Base-by-base conservation (phyloP, 2,329 filamentous ascomycete genomes). In the Arthrobotrys iridis region DNA sequence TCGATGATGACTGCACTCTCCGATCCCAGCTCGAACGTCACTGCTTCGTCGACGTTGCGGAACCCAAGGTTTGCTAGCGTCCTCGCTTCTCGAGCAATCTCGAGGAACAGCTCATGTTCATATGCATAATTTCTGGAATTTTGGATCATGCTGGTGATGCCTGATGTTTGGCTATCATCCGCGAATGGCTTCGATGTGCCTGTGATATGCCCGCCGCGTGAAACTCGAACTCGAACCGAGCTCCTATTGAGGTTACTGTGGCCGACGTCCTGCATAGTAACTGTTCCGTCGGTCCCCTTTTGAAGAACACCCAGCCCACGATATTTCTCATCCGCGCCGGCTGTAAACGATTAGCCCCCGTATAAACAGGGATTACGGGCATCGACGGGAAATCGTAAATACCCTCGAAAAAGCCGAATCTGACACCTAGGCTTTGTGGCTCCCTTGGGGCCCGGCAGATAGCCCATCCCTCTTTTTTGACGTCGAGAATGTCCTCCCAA, bases 91-190 rank as follows among this genome's bases (percentile, higher is more conserved):
- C 92, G 87, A 60, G 90, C 89, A 73, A 98, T 85, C 82, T 99
- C 95, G 78, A 96, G 89, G 86, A 93, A 97, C 1, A 99, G 84
- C 81, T 99, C 95, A 80, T 93, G 90, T 26, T 91, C 89, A 79
- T 92, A 93, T 18, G 94, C 85, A 57, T 91, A 92, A 81, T 95
- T 91, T 67, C 92, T 87, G 1, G 92, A 91, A 78, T 91, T 88
- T 15, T 90, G 87, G 30, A 96, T 91, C 7, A 89, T 86, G 28
- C 88, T 85, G 77, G 92, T 88, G 6, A 93, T 83, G 4, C 78
- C 71, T 2, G 74, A 77, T 15, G 63, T 52, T 0, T 87, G 84
- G 1, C 86, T 85, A 37, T 90, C 86, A 35, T 88, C 85, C 24
- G 85, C 84, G 3, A 88, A 82, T 1, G 86, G 85, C 43, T 85